These are phyloP conservation scores for Lactarius evosmus DNA, from an alignment of 768 basidiomycete species.

Conservation along the genomic window DNA sequence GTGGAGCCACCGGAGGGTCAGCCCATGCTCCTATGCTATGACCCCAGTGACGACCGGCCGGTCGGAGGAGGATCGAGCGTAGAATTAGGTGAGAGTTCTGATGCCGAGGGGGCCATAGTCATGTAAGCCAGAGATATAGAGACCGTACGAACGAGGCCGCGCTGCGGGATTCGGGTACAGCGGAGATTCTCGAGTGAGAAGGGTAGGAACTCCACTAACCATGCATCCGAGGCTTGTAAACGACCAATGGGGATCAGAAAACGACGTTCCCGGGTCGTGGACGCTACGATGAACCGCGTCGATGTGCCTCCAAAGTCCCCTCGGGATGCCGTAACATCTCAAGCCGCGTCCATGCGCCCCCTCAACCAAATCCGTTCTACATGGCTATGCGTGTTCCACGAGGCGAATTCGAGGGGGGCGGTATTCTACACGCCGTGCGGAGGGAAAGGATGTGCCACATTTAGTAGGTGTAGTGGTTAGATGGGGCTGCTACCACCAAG, in stretches of 20 bases:
- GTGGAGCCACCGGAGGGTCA: neutral
- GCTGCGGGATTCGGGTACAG: neutral
- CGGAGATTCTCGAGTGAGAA: neutral
- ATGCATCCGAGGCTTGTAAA: neutral
- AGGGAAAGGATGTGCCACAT: conserved; percentile 17
- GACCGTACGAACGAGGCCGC: neutral
- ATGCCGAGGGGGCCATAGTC: neutral
- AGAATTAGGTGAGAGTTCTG: neutral
- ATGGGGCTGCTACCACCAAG: conserved; percentile 2
- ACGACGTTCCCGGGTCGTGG: neutral
- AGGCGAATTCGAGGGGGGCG: neutral
- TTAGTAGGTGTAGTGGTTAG: conserved; percentile 22
- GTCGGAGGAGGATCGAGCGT: conserved; percentile 9
- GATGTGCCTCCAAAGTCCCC: conserved; percentile 13
- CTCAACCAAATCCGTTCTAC: conserved; percentile 8
- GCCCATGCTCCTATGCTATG: neutral
- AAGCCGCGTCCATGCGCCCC: neutral
- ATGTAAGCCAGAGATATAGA: conserved; percentile 16
- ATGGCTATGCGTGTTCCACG: conserved; percentile 3
- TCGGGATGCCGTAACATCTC: conserved; percentile 11
- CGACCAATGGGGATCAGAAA: neutral
- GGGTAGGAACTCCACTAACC: neutral
- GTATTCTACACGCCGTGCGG: neutral
- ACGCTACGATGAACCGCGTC: neutral
- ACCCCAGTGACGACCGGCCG: neutral